Evolutionary conservation across 257 asterid species (phyloP), one percentile per base, ranked within the genome.

Genomic region (Nicotiana undulata): DNA sequence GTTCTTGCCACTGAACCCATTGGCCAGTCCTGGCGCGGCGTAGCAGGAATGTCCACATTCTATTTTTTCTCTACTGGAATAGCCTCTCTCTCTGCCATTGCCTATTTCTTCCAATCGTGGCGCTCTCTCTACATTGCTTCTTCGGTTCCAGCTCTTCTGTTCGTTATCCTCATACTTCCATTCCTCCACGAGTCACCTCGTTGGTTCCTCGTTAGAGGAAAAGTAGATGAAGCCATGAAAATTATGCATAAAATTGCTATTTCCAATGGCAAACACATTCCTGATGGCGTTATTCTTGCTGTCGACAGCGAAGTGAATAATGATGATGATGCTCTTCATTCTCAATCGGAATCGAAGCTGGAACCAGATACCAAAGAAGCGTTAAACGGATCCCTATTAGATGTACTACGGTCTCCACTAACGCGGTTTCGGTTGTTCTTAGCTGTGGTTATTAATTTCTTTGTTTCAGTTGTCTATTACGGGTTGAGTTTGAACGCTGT

Each of bases 1-100:
- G 98, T 94, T 83, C 95, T 93, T 0, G 88, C 98, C 28, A 93
- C 98, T 2, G 98, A 94, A 88, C 98, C 98, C 26, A 67, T 93
- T 0, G 98, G 98, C 28, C 97, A 97, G 6, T 29, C 83, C 2
- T 89, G 84, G 84, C 98, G 98, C 0, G 98, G 98, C 0, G 49
- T 85, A 6, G 97, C 92, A 0, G 98, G 97, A 2, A 94, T 94
- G 98, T 94, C 96, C 37, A 94, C 98, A 0, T 94, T 94, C 89
- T 94, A 94, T 88, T 94, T 93, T 89, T 94, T 94, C 90, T 91
- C 98, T 0, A 87, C 88, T 0, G 98, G 98, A 2, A 94, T 91
- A 0, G 97, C 94, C 0, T n/a, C 86, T 2, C 91, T 94, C 4
- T 84, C 97, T 4, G 96, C 91, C 5, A 82, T 93, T 51, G 96